Base-by-base conservation (phyloP, 1,284 basidiomycete species). In the Apiotrichum porosum region DNA sequence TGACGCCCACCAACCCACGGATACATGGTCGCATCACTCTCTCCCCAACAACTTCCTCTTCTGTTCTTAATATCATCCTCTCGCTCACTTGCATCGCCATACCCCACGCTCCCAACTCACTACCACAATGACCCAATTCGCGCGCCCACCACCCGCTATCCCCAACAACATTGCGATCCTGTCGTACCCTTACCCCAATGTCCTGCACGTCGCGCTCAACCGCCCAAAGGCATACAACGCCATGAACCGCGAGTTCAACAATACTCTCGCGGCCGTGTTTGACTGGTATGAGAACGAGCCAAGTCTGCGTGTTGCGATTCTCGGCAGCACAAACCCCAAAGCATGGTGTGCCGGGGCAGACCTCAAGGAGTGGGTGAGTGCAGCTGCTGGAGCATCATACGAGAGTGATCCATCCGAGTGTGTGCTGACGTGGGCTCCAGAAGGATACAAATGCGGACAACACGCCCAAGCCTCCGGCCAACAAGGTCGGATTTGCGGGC, bases 201-300 rank as follows among this genome's bases (percentile, higher is more conserved):
- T 55, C 14, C 44, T 51, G 22, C 44, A 51, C 26, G 46, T 55
- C n/a, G 47, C 47, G 12, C 48, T 55, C 46, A 55, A 55, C 47
- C 46, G 53, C n/a, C 53, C 53, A 19, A 51, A 52, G 44, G 19
- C 34, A 24, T 49, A 44, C 37, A 55, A 55, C 32, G 53, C 53
- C 17, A 55, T 55, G 53, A 49, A 39, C 49, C 28, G 31, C 19
- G 33, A 26, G 19, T 46, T 55, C 19, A 51, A 39, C 47, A 12
- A 14, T 22, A 44, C 53, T 12, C 49, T 55, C 14, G 35, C 40
- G 21, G 37, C 36, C 10, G 41, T 48, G 14, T 38, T 55, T n/a
- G 49, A 49, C 49, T 55, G 53, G 53, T 55, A 44, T 34, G 53
- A 55, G 47, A 22, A 8, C 13, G 53, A 55, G 47, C 49, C 49